Evolutionary conservation across 2,329 filamentous ascomycete species (phyloP), one percentile per base, ranked within the genome.

Genomic region (Berkeleyomyces basicola): DNA sequence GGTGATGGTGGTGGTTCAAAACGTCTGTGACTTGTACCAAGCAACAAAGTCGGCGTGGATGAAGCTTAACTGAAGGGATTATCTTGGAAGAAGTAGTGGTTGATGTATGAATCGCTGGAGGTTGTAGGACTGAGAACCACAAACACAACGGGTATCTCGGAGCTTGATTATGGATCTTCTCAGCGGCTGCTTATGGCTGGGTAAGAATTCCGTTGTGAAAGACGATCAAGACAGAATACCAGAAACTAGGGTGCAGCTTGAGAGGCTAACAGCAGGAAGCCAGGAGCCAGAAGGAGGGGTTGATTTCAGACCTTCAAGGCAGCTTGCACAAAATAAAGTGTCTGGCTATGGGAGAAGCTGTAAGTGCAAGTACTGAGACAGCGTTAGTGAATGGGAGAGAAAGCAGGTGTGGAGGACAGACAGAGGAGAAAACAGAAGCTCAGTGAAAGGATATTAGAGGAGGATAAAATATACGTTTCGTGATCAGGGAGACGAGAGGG

Each of bases 401-500:
- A n/a, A 36, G 42, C 31, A 46, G 49, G 49, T 36, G 57, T 37
- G 39, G 16, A 39, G 16, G 51, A 23, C 31, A 9, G n/a, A 59
- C 11, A 36, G 5, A 3, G 14, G 43, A 59, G 23, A 59, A 44
- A 59, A 31, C n/a, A 55, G 49, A 7, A 37, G 49, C 11, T 55
- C 4, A 33, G 9, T 55, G 16, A 55, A 53, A 55, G 49, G n/a
- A 55, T 55, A 55, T 14, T 55, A 37, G n/a, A 55, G 58, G 33
- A 39, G 46, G 42, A 31, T 61, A 61, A 61, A 36, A 47, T 42
- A 61, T 61, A 44, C 33, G 49, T 44, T 42, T 55, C 23, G 47
- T 31, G 47, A 51, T 16, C 7, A 44, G 7, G 39, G 39, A 42
- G 31, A 47, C 14, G 58, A 4, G 58, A 33, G 58, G 37, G 36